Evolutionary conservation across 257 asterid species (phyloP), one percentile per base, ranked within the genome.

Genomic region (Nicotiana knightiana): DNA sequence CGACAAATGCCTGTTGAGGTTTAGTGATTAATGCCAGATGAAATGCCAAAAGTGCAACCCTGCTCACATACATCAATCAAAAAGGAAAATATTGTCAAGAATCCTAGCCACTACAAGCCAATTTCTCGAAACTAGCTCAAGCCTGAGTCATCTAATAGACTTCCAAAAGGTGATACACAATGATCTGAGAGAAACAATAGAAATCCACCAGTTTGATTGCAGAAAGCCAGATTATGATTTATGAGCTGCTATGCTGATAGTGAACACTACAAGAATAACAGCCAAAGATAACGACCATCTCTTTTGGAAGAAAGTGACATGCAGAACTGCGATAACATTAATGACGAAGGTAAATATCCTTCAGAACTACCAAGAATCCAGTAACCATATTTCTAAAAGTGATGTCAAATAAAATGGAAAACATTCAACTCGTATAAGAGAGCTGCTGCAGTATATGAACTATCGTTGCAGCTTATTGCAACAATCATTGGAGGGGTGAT

Each of bases 1-100:
- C 90, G 82, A 94, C 93, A 26, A 87, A 85, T 77, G 90, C 87
- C 70, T 85, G 88, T 85, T 91, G 93, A 76, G 99, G 98, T 80
- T 89, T 86, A 79, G 77, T 83, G 78, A 85, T 85, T 81, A 94
- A 85, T 81, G 96, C 93, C 71, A 86, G 81, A 84, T 96, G 98
- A 83, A 94, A 90, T 6, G 93, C 92, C 89, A 94, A 85, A 59
- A 96, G 86, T 12, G 98, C 93, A 85, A 87, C 90, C 99, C 99
- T 96, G 92, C 85, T 78, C 83, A 88, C 24, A 73, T 75, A 59
- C 68, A 86, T 63, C 54, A 37, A 67, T 67, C 70, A 58, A 68
- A 85, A 84, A 81, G 68, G 43, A 80, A 64, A 43, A 79, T 26
- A 48, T 48, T 9, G 43, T 73, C 79, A 26, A 71, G 53, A 61